Evolutionary conservation across 768 basidiomycete genomes (phyloP), one percentile per base, ranked within the genome.

Genomic region (Trametes sanguinea): DNA sequence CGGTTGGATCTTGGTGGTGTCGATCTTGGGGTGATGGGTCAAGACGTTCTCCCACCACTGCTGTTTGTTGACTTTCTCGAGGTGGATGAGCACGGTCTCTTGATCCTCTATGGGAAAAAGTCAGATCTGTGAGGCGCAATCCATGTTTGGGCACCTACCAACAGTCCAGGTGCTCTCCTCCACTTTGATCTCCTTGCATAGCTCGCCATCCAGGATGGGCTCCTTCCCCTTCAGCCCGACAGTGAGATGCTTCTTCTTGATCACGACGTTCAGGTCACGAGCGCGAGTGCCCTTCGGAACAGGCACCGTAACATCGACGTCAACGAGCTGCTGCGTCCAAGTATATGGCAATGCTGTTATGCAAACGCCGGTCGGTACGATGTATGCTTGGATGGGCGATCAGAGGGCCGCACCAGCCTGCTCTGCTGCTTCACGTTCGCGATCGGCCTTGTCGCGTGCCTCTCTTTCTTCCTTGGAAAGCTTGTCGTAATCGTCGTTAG

Each of bases 1-100:
- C 2, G 97, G 97, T 69, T 90, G 88, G 67, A 99, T 98, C 78
- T 97, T 98, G 57, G 82, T 90, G 9, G 95, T 97, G 71, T 98
- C 92, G 80, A 98, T 89, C 80, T 95, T 98, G 13, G 97, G 94
- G 71, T 97, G 94, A 69, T 96, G 92, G 2, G 89, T 90, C 53
- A 98, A 78, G 65, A 98, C 89, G 73, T 98, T 95, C 73, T 94
- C 92, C 97, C 97, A 99, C 97, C 97, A 98, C 61, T 91, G 85
- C 74, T 91, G 85, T 64, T 90, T 78, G 75, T 95, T 92, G 54
- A 92, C 67, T 74, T 96, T 95, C 75, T 95, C 92, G 45, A 95
- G 82, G 69, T 94, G 90, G 52, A 96, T 79, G 16, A 83, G 77
- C 55, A 96, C 77, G 7, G 77, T 76, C 61, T 88, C 78, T 65